Base-by-base conservation (phyloP, 768 basidiomycete species). In the Mycena floridula region DNA sequence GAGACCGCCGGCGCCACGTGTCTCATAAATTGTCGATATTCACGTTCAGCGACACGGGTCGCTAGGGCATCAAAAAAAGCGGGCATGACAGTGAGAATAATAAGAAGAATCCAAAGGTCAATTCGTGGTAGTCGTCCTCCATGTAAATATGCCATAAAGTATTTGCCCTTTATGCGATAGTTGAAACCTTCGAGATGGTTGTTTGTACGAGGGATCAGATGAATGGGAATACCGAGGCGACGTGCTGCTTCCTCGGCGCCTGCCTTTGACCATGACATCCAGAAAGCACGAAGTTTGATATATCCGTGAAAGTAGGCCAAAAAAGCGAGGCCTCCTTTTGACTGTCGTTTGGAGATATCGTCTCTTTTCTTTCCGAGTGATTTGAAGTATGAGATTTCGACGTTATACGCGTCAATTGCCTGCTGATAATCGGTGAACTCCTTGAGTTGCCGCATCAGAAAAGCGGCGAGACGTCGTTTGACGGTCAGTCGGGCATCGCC, bases 121-220 rank as follows among this genome's bases (percentile, higher is more conserved):
- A 35, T 4, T 35, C 7, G 32, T 15, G 32, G 32, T 15, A 35
- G 32, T 18, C 32, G 32, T 35, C 32, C 32, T 4, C 15, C 13
- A 35, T 18, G 7, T 4, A 15, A 18, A 18, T 35, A 18, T 35
- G 13, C 15, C 13, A 13, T 18, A 35, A 35, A 35, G 18, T 15
- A 18, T 35, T 13, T 13, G 32, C 32, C 32, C 32, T 35, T 35
- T 18, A 35, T 13, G 13, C 13, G 32, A 18, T 18, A 59, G 41
- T 68, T 66, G 46, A 63, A 64, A 0, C 58, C 61, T 49, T 68
- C 66, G 2, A 68, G 57, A 36, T 56, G 59, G 47, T 68, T 68
- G 15, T 56, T 67, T 2, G 65, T 68, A 8, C 57, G 56, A 9
- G 58, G 42, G 18, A 68, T 44, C 5, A 37, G 25, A 6, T 48